These are phyloP conservation scores for Malbranchea zuffiana DNA, from an alignment of 2,329 filamentous ascomycete genomes.

Conservation along the genomic window DNA sequence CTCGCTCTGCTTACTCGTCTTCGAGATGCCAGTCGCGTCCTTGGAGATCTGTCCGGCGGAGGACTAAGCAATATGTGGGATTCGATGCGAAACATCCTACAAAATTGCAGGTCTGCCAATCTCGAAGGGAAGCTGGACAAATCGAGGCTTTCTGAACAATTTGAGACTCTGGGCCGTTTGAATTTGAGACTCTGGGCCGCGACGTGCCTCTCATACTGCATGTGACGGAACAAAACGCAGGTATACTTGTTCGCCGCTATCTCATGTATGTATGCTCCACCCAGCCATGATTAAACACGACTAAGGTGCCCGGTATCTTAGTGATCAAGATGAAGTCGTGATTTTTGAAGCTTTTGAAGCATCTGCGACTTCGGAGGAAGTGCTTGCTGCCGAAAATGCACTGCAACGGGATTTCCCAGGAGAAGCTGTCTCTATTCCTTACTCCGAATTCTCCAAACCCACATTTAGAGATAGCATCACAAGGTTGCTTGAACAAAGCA, in stretches of 20 bases:
- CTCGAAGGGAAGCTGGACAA: constrained; percentile 15
- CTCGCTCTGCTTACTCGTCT: constrained; percentile 17
- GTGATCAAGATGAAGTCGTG: constrained; percentile 20
- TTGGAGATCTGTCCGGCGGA: constrained; percentile 16
- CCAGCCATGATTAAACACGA: background rate
- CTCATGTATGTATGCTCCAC: constrained; percentile 21
- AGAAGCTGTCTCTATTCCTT: constrained; percentile 39
- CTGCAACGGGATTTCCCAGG: constrained; percentile 53
- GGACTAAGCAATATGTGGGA: constrained; percentile 16
- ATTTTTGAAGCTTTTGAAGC: constrained; percentile 53
- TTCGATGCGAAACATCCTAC: constrained; percentile 8
- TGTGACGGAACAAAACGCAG: constrained; percentile 41
- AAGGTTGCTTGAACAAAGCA: constrained; percentile 47
- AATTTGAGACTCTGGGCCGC: constrained; percentile 18
- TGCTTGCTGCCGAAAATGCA: constrained; percentile 42
- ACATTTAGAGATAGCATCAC: constrained; percentile 42
- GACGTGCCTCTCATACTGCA: constrained; percentile 34
- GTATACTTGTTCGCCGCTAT: constrained; percentile 32
- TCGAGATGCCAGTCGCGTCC: constrained; percentile 19
- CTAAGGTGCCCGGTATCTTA: constrained; percentile 5
- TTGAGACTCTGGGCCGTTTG: constrained; percentile 22
- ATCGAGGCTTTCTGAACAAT: constrained; percentile 18
- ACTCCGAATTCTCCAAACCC: constrained; percentile 26
- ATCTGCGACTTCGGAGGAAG: constrained; percentile 42
- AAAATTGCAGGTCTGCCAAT: constrained; percentile 15